Conservation (phyloP, 2,329 filamentous ascomycete genomes). For the Torrubiella hemipterigena region DNA sequence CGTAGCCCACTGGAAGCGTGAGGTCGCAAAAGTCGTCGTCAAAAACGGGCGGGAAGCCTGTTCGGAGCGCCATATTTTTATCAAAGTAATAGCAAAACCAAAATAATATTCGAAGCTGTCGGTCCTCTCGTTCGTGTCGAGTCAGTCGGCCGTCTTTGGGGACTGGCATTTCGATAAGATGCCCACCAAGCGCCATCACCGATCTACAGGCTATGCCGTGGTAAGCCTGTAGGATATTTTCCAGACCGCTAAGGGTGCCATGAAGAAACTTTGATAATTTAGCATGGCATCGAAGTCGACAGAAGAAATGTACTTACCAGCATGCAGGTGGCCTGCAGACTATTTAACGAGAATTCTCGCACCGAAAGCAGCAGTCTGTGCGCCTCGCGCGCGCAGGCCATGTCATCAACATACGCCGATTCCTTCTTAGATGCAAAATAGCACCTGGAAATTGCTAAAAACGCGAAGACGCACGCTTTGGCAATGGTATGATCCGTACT, state of each 20-base stretch:
- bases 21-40: conserved; percentile 40
- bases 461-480: conserved; percentile 36
- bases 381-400: too few relatives aligned
- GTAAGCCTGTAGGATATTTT: too few relatives aligned
- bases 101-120: conserved; percentile 31
- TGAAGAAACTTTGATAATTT: neutral
- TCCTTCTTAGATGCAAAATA: conserved; percentile 14
- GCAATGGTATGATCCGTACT: conserved; percentile 20
- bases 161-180: conserved; percentile 15
- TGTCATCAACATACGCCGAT: too few relatives aligned
- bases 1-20: conserved; percentile 27
- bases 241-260: neutral
- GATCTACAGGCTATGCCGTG: conserved; percentile 32
- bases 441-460: conserved; percentile 23
- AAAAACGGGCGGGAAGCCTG: conserved; percentile 38
- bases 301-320: conserved; percentile 28
- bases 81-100: conserved; percentile 44
- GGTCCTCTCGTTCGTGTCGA: conserved; percentile 14
- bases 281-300: neutral
- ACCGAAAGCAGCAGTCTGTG: too few relatives aligned
- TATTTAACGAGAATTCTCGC: too few relatives aligned
- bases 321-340: conserved; percentile 32
- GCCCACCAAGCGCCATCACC: conserved; percentile 35
- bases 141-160: conserved; percentile 7
- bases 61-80: conserved; percentile 42